Percentiles rank a stretch among this genome's conserved stretches.
phyloP scores from a whole-genome alignment of 805 yeast species.

The Zygosaccharomyces bisporus region DNA sequence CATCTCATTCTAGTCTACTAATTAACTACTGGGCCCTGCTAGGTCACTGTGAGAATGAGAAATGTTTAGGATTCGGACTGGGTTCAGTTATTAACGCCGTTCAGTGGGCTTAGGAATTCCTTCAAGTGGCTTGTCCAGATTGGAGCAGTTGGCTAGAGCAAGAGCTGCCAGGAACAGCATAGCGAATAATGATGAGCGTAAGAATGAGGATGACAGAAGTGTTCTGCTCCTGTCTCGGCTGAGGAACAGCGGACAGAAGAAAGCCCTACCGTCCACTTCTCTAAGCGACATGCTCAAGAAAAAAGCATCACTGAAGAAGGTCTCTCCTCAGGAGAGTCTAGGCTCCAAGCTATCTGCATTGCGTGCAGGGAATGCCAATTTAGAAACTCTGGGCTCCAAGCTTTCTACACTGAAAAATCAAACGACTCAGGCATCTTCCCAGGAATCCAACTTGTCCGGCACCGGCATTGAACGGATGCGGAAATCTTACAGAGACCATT shows the following conservation, averaged over 20 bases:
- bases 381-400: slow-evolving; percentile 9
- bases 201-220: slow-evolving; percentile 7
- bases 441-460: slow-evolving; percentile 14
- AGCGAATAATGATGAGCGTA: not conserved
- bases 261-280: not conserved
- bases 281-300: not conserved
- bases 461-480: not conserved
- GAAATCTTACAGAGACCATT: not conserved
- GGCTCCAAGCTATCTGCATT: not conserved
- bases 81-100: slow-evolving; percentile 14
- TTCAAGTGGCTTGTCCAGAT: slow-evolving; percentile 14
- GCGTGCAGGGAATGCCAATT: not conserved
- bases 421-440: slow-evolving; percentile 5
- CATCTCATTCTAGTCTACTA: slow-evolving; percentile 9
- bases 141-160: slow-evolving; percentile 18
- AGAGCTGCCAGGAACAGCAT: slow-evolving; percentile 10
- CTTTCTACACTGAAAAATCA: slow-evolving; percentile 2
- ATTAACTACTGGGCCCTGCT: slow-evolving; percentile 4
- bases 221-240: slow-evolving; percentile 13
- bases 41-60: slow-evolving; percentile 5
- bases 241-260: slow-evolving; percentile 7
- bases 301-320: not conserved
- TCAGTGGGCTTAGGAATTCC: slow-evolving; percentile 13
- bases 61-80: slow-evolving; percentile 1
- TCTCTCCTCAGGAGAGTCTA: not conserved